Conservation (phyloP, 805 yeast species). For the Candida silvatica region DNA sequence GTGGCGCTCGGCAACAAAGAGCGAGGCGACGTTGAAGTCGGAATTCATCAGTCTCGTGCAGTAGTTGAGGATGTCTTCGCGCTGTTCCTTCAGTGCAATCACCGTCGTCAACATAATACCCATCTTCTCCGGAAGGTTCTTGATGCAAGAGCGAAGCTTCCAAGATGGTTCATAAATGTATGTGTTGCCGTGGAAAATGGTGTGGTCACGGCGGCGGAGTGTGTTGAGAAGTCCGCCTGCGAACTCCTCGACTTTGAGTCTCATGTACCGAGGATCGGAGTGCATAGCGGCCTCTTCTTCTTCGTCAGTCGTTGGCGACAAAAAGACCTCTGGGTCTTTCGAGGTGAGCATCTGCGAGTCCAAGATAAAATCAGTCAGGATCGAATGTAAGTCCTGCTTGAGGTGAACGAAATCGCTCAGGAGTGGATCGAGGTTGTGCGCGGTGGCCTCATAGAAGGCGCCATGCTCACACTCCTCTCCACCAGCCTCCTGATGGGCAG, state of each 20-base stretch:
- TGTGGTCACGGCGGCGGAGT: slow-evolving; percentile 29
- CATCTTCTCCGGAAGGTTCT: slow-evolving; percentile 27
- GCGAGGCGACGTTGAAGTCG: slow-evolving; percentile 49
- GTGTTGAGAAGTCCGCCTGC: slow-evolving; percentile 38
- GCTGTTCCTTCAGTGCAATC: slow-evolving; percentile 56
- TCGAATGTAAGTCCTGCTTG: slow-evolving; percentile 65
- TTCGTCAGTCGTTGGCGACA: slow-evolving; percentile 31
- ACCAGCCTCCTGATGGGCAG: slow-evolving; percentile 12
- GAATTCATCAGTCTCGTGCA: slow-evolving; percentile 74
- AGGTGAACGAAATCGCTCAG: slow-evolving; percentile 64
- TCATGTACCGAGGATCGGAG: slow-evolving; percentile 25
- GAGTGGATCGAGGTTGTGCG: slow-evolving; percentile 31
- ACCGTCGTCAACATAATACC: slow-evolving; percentile 32
- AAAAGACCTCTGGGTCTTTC: slow-evolving; percentile 68
- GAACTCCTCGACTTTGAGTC: slow-evolving; percentile 12
- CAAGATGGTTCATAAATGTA: slow-evolving; percentile 19
- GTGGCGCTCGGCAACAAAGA: slow-evolving; percentile 39
- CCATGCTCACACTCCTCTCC: slow-evolving; percentile 17
- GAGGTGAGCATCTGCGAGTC: slow-evolving; percentile 63
- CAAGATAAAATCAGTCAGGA: slow-evolving; percentile 49
- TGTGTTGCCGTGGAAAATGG: slow-evolving; percentile 27
- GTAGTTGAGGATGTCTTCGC: slow-evolving; percentile 61
- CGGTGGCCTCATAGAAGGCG: slow-evolving; percentile 25
- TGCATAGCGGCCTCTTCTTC: slow-evolving; percentile 38
- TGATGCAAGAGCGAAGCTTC: slow-evolving; percentile 30